Conservation (phyloP, 192 early-diverging fungal genomes). For the Lobosporangium transversale region DNA sequence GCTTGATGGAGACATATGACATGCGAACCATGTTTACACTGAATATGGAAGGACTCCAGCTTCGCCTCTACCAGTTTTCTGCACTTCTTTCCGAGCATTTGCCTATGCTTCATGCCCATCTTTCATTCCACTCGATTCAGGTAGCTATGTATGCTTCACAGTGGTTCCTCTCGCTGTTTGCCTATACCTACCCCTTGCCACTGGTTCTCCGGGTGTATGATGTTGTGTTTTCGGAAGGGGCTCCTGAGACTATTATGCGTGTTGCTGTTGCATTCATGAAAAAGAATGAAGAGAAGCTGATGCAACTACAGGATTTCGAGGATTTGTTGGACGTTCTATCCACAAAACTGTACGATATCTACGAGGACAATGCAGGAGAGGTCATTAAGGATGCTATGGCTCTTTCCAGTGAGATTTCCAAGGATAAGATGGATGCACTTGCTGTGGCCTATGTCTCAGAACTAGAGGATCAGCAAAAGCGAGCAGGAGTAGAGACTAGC, state of each 20-base stretch:
- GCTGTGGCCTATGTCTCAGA: slow-evolving; percentile 65
- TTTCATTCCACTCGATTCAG: slow-evolving; percentile 75
- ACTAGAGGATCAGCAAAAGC: slow-evolving; percentile 62
- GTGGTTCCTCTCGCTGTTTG: slow-evolving; percentile 98
- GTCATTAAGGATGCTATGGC: slow-evolving; percentile 84
- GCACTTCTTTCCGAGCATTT: slow-evolving; percentile 77
- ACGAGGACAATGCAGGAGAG: slow-evolving; percentile 65
- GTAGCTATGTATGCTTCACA: slow-evolving; percentile 94
- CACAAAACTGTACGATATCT: slow-evolving; percentile 82
- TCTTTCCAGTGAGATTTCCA: slow-evolving; percentile 73
- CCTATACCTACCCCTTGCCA: slow-evolving; percentile 92
- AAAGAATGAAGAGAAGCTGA: slow-evolving; percentile 76
- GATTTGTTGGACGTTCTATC: slow-evolving; percentile 85
- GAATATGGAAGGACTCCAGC: slow-evolving; percentile 93
- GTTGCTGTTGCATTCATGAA: slow-evolving; percentile 89
- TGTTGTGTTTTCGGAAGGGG: slow-evolving; percentile 90
- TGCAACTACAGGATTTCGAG: slow-evolving; percentile 80
- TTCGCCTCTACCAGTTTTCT: slow-evolving; percentile 89
- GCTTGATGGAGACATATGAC: slow-evolving; percentile 93
- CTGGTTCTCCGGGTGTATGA: slow-evolving; percentile 94
- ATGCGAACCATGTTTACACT: slow-evolving; percentile 94
- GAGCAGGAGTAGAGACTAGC: slow-evolving; percentile 57
- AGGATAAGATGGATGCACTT: slow-evolving; percentile 76
- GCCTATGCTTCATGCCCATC: slow-evolving; percentile 81
- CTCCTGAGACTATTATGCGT: slow-evolving; percentile 88